Conservation (phyloP, 768 basidiomycete species). For the Rubroboletus satanas region DNA sequence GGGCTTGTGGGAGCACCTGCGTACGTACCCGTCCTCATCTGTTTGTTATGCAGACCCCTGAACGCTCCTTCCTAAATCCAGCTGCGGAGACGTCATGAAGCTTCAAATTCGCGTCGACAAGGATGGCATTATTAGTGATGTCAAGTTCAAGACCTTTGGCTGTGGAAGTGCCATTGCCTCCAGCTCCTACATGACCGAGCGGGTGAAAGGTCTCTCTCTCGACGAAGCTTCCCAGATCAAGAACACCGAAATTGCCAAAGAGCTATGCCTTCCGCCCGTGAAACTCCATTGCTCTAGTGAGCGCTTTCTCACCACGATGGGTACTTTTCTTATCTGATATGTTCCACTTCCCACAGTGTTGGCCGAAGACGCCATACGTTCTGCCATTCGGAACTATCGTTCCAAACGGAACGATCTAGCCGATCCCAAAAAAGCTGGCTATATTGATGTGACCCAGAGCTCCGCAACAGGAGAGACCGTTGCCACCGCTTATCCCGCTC, state of each 20-base stretch:
- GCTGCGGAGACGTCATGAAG: constrained; percentile 99
- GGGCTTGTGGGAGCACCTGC: constrained; percentile 97
- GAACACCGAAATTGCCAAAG: constrained; percentile 99
- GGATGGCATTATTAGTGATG: constrained; percentile 91
- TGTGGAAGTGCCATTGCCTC: constrained; percentile 98
- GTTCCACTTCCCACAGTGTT: constrained; percentile 57
- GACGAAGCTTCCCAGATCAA: constrained; percentile 96
- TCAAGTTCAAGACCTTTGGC: constrained; percentile 99
- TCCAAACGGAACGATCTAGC: constrained; percentile 64
- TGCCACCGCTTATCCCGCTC: constrained; percentile 47
- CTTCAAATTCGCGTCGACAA: constrained; percentile 97
- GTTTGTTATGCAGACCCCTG: constrained; percentile 11
- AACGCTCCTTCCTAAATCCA: constrained; percentile 31
- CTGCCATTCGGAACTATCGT: constrained; percentile 94
- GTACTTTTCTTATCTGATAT: constrained; percentile 21
- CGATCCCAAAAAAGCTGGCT: constrained; percentile 54
- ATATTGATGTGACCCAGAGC: constrained; percentile 67
- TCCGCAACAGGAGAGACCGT: constrained; percentile 50
- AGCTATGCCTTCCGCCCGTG: constrained; percentile 91
- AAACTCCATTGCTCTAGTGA: constrained; percentile 92
- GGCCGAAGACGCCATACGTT: constrained; percentile 97
- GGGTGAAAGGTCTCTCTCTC: constrained; percentile 89
- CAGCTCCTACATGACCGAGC: constrained; percentile 98
- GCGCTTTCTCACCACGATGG: constrained; percentile 26
- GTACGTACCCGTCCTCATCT: constrained; percentile 45